Percentiles rank a stretch among this genome's conserved stretches.
phyloP scores from a whole-genome alignment of 2,329 filamentous ascomycete genomes.

The Clarireedia hainanense region DNA sequence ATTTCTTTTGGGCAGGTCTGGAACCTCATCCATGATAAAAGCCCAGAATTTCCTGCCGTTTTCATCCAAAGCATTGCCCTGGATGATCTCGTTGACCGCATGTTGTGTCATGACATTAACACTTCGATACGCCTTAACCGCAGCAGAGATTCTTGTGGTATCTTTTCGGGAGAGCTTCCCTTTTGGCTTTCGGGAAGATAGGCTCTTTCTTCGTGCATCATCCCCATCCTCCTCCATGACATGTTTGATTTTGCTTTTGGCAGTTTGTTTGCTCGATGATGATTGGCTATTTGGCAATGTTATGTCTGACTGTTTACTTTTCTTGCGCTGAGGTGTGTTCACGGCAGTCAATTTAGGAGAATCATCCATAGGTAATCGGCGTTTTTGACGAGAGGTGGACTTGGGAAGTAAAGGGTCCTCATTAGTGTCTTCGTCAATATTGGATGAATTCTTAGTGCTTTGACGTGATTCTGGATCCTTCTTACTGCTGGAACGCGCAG shows the following conservation, averaged over 20 bases:
- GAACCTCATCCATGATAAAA: conserved; percentile 39
- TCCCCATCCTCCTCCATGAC: background rate
- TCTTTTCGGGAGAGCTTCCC: background rate
- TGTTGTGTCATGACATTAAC: conserved; percentile 36
- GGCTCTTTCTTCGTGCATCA: background rate
- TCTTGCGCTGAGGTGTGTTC: background rate
- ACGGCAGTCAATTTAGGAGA: background rate
- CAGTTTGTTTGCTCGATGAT: background rate
- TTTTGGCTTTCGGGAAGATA: background rate
- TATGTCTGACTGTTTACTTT: background rate
- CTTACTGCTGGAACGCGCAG: no score
- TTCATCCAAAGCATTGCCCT: conserved; percentile 22
- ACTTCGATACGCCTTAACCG: conserved; percentile 37
- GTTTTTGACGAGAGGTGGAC: conserved; percentile 1
- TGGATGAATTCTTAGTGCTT: no score
- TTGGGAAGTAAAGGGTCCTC: background rate
- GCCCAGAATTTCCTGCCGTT: conserved; percentile 40
- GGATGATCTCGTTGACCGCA: conserved; percentile 42
- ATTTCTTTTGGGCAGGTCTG: conserved; percentile 43
- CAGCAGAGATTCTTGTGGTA: conserved; percentile 3
- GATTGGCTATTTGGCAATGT: background rate
- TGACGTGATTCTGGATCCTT: no score
- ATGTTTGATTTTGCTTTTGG: background rate
- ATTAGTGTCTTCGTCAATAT: no score
- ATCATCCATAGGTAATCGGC: conserved; percentile 9